phyloP scores from a whole-genome alignment of 768 basidiomycete species.

The Pleurotus tuoliensis region DNA sequence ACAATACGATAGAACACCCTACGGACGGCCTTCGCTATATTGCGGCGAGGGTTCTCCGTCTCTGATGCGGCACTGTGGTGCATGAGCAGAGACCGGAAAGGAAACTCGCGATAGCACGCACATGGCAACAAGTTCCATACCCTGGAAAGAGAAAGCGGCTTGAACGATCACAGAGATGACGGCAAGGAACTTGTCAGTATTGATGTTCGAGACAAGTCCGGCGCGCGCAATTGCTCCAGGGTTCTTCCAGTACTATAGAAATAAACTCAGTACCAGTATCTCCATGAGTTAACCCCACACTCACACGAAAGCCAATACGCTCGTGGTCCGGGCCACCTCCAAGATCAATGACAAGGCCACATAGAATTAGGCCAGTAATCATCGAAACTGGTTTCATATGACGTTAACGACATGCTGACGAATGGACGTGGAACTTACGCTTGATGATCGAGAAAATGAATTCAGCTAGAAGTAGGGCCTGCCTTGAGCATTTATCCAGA shows the following conservation, averaged over 20 bases:
- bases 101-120: slow-evolving; percentile 13
- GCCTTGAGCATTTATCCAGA: no score
- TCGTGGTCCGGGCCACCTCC: slow-evolving; percentile 72
- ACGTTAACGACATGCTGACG: background rate
- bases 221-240: slow-evolving; percentile 56
- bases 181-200: slow-evolving; percentile 43
- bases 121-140: slow-evolving; percentile 72
- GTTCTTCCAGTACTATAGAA: slow-evolving; percentile 57
- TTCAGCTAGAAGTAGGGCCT: slow-evolving; percentile 38
- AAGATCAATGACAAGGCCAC: slow-evolving; percentile 67
- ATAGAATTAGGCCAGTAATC: slow-evolving; percentile 53
- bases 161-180: slow-evolving; percentile 41
- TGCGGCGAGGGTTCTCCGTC: slow-evolving; percentile 70
- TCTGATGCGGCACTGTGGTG: slow-evolving; percentile 61
- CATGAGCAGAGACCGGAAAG: background rate
- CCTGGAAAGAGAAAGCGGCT: slow-evolving; percentile 72
- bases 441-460: slow-evolving; percentile 65
- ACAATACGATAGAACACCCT: slow-evolving; percentile 78
- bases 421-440: slow-evolving; percentile 28
- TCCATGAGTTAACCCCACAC: slow-evolving; percentile 8
- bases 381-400: slow-evolving; percentile 37
- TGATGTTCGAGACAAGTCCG: slow-evolving; percentile 33
- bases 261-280: background rate
- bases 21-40: slow-evolving; percentile 70
- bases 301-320: slow-evolving; percentile 62